Evolutionary conservation across 257 asterid genomes (phyloP).

Genomic region (Capsicum chinense): DNA sequence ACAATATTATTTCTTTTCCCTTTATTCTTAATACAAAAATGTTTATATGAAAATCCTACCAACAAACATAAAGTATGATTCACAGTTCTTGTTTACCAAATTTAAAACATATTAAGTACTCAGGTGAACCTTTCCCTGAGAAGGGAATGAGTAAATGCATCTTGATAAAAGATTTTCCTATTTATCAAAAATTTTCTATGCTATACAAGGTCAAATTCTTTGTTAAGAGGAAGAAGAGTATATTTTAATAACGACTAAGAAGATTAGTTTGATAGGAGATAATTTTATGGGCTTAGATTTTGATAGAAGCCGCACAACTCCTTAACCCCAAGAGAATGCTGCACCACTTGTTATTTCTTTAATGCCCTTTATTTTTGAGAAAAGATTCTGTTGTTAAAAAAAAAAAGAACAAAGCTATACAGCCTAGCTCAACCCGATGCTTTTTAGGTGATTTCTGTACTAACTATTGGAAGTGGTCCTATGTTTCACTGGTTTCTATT

Average conservation of each 20-base stretch:
- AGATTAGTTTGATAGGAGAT: not conserved
- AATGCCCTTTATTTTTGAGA: not conserved
- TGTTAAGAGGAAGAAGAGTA: slow-evolving; percentile 10
- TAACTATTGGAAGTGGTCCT: not conserved
- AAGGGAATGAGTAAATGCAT: not conserved
- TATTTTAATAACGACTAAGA: not conserved
- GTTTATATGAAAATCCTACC: not conserved
- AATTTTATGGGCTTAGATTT: not conserved
- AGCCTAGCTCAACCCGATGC: not conserved
- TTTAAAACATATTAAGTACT: not conserved
- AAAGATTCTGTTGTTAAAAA: not conserved
- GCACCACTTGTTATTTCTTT: not conserved
- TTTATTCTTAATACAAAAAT: not conserved
- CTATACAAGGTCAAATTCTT: not conserved
- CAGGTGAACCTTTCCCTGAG: not conserved
- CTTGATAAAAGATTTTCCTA: not conserved
- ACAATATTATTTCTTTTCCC: not conserved
- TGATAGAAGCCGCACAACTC: not conserved
- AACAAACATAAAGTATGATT: not conserved
- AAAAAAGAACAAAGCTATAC: not conserved
- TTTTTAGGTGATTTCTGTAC: slow-evolving; percentile 3
- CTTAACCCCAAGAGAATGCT: not conserved
- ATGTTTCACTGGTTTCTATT: not conserved
- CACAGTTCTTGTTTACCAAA: not conserved
- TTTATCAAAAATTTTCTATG: not conserved